Evolutionary conservation across 2,329 filamentous ascomycete species (phyloP), one percentile per base, ranked within the genome.

Genomic region (Arthrobotrys megalospora): DNA sequence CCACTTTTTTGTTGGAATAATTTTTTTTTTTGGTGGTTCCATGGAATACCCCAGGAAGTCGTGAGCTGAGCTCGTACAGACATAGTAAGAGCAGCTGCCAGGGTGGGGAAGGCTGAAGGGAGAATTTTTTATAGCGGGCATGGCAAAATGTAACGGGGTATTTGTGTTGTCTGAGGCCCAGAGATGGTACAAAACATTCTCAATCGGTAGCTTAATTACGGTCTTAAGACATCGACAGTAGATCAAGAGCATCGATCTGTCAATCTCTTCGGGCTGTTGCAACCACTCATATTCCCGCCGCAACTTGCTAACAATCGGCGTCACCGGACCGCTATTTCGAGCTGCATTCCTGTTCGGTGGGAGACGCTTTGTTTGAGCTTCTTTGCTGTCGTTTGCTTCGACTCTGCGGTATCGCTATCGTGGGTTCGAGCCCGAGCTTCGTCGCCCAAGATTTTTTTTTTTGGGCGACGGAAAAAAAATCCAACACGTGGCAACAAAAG

Each of bases 391-490:
- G 41, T n/a, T 45, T 45, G 12, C 11, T 16, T 12, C n/a, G 12
- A 12, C 6, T 45, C 12, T 16, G 5, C 7, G 1, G 10, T n/a
- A 16, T 6, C 6, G 5, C 4, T 45, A 12, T 45, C n/a, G 12
- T 14, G 48, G 21, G 60, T 66, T 66, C 69, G 69, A 73, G 50
- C 50, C 69, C 69, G 69, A 36, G 55, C 45, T 36, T 50, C 41
- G 52, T 36, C 28, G 12, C 36, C 24, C 45, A 1, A 38, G 12
- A 21, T 50, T 60, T 73, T 65, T 65, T 65, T 58, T 52, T 34
- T 28, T 62, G 34, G 8, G 32, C 7, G 28, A 24, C 3, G 0
- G 24, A 16, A 45, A 47, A 45, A 70, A 71, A 71, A 71, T 71
- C 32, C 67, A 71, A 71, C 67, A 52, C 12, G 14, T 45, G 7